Conservation (phyloP, 805 yeast genomes). For the Candida coleopterorum region DNA sequence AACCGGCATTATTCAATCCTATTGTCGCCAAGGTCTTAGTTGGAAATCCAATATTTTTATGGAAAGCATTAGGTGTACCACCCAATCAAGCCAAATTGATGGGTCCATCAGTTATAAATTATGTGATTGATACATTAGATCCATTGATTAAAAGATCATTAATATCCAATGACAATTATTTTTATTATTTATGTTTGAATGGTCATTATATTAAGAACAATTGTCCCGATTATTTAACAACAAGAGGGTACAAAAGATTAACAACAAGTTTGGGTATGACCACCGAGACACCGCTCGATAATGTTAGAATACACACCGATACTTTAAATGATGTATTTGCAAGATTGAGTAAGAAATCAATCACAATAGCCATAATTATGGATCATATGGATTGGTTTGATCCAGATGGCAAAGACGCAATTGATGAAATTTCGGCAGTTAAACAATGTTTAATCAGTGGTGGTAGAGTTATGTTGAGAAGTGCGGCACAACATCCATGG, state of each 20-base stretch:
- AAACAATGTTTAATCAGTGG: constrained; percentile 56
- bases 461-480: constrained; percentile 73
- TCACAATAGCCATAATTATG: constrained; percentile 79
- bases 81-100: constrained; percentile 79
- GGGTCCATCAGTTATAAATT: constrained; percentile 65
- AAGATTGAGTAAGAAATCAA: constrained; percentile 55
- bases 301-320: constrained; percentile 75
- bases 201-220: constrained; percentile 58
- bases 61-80: constrained; percentile 91
- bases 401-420: constrained; percentile 58
- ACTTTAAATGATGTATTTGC: constrained; percentile 70
- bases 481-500: constrained; percentile 76
- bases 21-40: constrained; percentile 60
- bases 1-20: constrained; percentile 70
- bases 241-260: constrained; percentile 50
- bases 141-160: constrained; percentile 64
- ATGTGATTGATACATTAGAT: constrained; percentile 73
- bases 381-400: constrained; percentile 93
- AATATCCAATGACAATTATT: constrained; percentile 69
- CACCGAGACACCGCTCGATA: constrained; percentile 52
- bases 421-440: constrained; percentile 61
- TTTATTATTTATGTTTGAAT: constrained; percentile 63
- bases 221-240: constrained; percentile 73
- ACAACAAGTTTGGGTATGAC: constrained; percentile 20
- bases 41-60: constrained; percentile 79